Percentiles rank a stretch among this genome's conserved stretches.
Evolutionary conservation across 768 basidiomycete genomes (phyloP).

Genomic region (Mycena chlorophos): DNA sequence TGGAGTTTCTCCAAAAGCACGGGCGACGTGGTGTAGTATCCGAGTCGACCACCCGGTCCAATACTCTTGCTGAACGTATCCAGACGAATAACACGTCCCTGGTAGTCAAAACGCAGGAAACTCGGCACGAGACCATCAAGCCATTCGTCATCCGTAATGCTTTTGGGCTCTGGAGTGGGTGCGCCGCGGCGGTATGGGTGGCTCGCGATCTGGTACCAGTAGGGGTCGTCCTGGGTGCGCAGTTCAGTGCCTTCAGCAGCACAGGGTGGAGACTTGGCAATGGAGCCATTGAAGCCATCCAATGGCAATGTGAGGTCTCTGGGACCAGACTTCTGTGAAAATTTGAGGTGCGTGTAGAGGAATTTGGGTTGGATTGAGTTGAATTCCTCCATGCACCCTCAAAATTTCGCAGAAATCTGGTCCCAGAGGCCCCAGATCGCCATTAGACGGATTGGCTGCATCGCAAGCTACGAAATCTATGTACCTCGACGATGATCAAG

Average conservation of each 20-base stretch:
- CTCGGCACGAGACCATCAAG: slow-evolving; percentile 20
- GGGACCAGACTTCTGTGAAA: no score
- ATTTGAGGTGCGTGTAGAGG: no score
- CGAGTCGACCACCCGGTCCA: slow-evolving; percentile 41
- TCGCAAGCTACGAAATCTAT: no score
- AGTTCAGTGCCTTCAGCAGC: slow-evolving; percentile 39
- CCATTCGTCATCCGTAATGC: slow-evolving; percentile 20
- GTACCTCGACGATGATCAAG: slow-evolving; percentile 27
- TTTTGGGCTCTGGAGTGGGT: slow-evolving; percentile 3
- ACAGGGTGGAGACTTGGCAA: background rate
- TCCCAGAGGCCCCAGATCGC: no score
- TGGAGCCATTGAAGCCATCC: no score
- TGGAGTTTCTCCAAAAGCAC: slow-evolving; percentile 57
- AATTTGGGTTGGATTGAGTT: no score
- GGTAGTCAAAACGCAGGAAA: slow-evolving; percentile 45
- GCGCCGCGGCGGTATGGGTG: slow-evolving; percentile 13
- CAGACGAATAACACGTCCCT: slow-evolving; percentile 66
- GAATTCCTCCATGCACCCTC: no score
- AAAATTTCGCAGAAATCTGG: no score
- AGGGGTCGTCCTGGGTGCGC: slow-evolving; percentile 67
- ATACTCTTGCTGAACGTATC: slow-evolving; percentile 55
- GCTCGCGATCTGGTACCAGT: slow-evolving; percentile 36
- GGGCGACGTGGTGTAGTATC: slow-evolving; percentile 60
- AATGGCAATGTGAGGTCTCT: no score
- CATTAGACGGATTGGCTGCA: no score